phyloP scores from a whole-genome alignment of 768 basidiomycete genomes.

The Boletus patriciae region DNA sequence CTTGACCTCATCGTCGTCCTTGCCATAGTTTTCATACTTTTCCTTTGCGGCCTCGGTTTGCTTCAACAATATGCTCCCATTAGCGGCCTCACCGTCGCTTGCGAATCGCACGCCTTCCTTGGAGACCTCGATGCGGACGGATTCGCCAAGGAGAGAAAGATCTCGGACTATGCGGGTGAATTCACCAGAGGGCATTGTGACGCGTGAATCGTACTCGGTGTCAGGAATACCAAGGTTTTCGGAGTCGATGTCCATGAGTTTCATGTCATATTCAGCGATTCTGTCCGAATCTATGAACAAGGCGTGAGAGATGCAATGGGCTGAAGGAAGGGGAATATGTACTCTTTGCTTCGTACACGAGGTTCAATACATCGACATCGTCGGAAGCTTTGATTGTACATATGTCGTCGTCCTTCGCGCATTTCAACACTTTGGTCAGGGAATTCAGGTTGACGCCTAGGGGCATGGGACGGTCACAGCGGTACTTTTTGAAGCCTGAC shows the following conservation, averaged over 20 bases:
- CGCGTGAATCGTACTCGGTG: slow-evolving; percentile 93
- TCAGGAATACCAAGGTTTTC: slow-evolving; percentile 96
- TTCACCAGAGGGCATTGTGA: slow-evolving; percentile 82
- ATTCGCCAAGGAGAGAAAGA: slow-evolving; percentile 86
- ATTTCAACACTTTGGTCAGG: slow-evolving; percentile 93
- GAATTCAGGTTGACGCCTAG: slow-evolving; percentile 85
- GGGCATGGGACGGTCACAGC: slow-evolving; percentile 94
- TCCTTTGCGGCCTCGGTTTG: slow-evolving; percentile 59
- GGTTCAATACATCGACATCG: slow-evolving; percentile 82
- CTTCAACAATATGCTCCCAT: slow-evolving; percentile 81
- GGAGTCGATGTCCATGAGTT: slow-evolving; percentile 98
- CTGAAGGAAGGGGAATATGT: slow-evolving; percentile 28
- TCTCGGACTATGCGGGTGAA: slow-evolving; percentile 94
- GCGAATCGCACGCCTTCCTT: slow-evolving; percentile 95
- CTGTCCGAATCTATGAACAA: slow-evolving; percentile 72
- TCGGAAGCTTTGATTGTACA: slow-evolving; percentile 90
- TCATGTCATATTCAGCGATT: slow-evolving; percentile 98
- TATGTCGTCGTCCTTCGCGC: slow-evolving; percentile 93
- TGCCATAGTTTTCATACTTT: slow-evolving; percentile 41
- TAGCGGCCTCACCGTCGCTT: slow-evolving; percentile 92
- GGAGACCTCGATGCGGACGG: slow-evolving; percentile 90
- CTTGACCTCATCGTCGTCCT: slow-evolving; percentile 42
- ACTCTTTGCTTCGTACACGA: slow-evolving; percentile 92
- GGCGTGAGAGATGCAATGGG: background rate
- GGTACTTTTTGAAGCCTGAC: slow-evolving; percentile 80